Base-by-base conservation (phyloP, 2,329 filamentous ascomycete genomes). In the Ophiostoma angusticollis region DNA sequence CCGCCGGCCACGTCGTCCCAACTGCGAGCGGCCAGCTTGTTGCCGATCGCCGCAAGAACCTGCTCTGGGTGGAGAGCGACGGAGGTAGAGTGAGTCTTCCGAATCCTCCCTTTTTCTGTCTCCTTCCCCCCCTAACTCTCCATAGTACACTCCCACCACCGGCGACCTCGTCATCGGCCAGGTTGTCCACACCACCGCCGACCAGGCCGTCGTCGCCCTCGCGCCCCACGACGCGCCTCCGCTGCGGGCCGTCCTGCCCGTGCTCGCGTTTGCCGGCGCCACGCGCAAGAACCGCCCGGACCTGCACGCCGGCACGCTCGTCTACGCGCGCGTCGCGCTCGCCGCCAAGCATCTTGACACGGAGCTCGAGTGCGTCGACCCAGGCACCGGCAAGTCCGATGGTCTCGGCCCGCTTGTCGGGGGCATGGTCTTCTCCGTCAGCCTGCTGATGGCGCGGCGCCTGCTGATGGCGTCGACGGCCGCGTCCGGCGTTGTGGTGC, bases 181-280 rank as follows among this genome's bases (percentile, higher is more conserved):
- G 47, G 70, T 96, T 50, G 75, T 83, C 53, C 82, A 80, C 57
- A 79, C 77, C 40, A 72, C 77, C 36, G 67, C 70, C 41, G 91
- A 96, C 50, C 72, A 74, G 55, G 95, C 84, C 68, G 78, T 82
- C 58, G 86, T 86, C 57, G 68, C 71, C 49, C 68, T 96, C 38
- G 80, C 84, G 21, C 68, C 76, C 39, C 71, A 77, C 54, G 71
- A 72, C 4, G 54, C 68, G 2, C 61, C 72, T 42, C 47, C 45
- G 9, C 41, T 43, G 21, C 58, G 59, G 35, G 85, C 83, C 1
- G 65, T 83, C 14, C 75, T 96, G 1, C 85, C 84, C 0, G 83
- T 93, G 49, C 70, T 96, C 16, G 76, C 86, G n/a, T 98, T 98
- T 57, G 89, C 96, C 60, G 78, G 78, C 46, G 91, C 86, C 14